Base-by-base conservation (phyloP, 1,284 basidiomycete species). In the Singerocomus inundabilis region DNA sequence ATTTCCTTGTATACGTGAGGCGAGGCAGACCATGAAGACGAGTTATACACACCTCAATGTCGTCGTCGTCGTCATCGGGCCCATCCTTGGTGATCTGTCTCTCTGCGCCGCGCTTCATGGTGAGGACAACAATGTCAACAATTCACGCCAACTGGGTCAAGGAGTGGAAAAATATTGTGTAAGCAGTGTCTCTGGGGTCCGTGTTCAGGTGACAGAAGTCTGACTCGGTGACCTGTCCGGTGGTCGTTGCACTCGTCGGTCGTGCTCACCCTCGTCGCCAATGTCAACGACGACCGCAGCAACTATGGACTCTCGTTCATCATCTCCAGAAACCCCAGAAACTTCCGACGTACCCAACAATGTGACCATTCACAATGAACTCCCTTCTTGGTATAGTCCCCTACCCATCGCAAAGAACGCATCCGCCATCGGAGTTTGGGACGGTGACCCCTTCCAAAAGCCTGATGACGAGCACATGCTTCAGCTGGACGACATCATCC, bases 101-200 rank as follows among this genome's bases (percentile, higher is more conserved):
- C 43, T 90, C 88, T 60, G 89, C 90, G 48, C 75, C 78, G 64
- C 89, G 80, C 71, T 91, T 92, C 77, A 87, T 86, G 59, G 52
- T 67, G 53, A 56, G 44, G 50, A 47, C 45, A 44, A 46, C 26
- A 4, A 10, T 6, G 49, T 43, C 54, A 51, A 51, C 45, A 18
- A n/a, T 16, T 24, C 4, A 16, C 32, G 25, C 35, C 31, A 37
- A 49, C 25, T 4, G n/a, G 42, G 38, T 44, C 26, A 44, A 43
- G 26, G 6, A 32, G 51, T 45, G 53, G 34, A 49, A 58, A 57
- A 56, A 39, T 43, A 55, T 65, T 36, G 56, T n/a, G 46, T 63
- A 58, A 70, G 36, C 51, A 38, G 32, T 5, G 25, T 61, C 37
- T 21, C 41, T 10, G 48, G 62, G 62, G 61, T 61, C 49, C 25